phyloP scores from a whole-genome alignment of 768 basidiomycete species.

The Tricholoma matsutake region DNA sequence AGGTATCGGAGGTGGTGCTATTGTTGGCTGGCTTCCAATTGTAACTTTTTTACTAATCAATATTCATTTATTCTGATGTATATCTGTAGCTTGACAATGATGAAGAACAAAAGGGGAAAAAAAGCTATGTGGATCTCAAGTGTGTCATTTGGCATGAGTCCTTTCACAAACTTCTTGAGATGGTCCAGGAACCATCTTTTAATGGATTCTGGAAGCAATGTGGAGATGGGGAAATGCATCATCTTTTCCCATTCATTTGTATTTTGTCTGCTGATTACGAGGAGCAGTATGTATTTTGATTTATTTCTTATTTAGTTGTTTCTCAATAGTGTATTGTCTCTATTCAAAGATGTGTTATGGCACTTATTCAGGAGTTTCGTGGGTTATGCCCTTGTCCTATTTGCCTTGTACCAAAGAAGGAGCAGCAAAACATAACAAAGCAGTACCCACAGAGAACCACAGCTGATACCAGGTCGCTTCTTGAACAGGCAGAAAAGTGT shows the following conservation, averaged over 20 bases:
- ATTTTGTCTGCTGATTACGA: no score
- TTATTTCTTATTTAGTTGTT: slow-evolving; percentile 13
- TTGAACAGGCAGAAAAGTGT: neutral
- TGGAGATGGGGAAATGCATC: slow-evolving; percentile 19
- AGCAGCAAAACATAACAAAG: slow-evolving; percentile 21
- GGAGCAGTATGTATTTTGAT: no score
- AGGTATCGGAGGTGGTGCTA: slow-evolving; percentile 27
- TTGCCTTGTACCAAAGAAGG: slow-evolving; percentile 29
- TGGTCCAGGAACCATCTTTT: slow-evolving; percentile 12
- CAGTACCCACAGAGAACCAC: slow-evolving; percentile 15
- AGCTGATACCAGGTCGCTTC: slow-evolving; percentile 8
- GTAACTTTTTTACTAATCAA: slow-evolving; percentile 16
- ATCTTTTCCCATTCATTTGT: neutral
- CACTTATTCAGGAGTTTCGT: slow-evolving; percentile 4
- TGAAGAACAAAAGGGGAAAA: slow-evolving; percentile 23
- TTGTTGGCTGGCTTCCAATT: slow-evolving; percentile 36
- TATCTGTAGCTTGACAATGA: slow-evolving; percentile 26
- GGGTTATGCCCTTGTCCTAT: slow-evolving; percentile 35
- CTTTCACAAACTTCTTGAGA: slow-evolving; percentile 28
- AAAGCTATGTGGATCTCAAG: slow-evolving; percentile 30
- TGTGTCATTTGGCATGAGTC: slow-evolving; percentile 35
- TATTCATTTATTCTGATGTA: neutral
- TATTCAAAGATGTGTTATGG: neutral
- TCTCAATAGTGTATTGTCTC: neutral
- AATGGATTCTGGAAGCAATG: slow-evolving; percentile 17